Percentiles rank a stretch among this genome's conserved stretches.
Evolutionary conservation across 1,284 basidiomycete genomes (phyloP).

Genomic region (Hemileia vastatrix): DNA sequence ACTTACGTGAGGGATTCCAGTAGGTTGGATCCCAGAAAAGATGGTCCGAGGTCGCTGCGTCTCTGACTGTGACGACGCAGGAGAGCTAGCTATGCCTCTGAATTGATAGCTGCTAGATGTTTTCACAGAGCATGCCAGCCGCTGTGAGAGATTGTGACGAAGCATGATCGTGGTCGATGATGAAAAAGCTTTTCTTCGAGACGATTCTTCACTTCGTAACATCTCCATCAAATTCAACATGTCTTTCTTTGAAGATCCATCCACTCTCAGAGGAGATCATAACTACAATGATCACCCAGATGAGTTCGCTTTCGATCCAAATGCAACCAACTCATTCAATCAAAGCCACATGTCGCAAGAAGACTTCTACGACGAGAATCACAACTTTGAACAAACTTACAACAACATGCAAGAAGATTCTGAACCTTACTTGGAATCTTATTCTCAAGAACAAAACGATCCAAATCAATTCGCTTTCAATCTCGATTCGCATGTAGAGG

Average conservation of each 20-base stretch:
- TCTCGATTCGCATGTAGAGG: neutral
- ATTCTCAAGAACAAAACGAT: neutral
- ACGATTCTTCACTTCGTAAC: too few relatives aligned
- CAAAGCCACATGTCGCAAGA: neutral
- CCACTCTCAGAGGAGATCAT: neutral
- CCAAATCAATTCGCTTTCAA: neutral
- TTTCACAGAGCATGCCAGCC: too few relatives aligned
- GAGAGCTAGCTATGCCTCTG: too few relatives aligned
- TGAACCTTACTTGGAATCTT: too few relatives aligned
- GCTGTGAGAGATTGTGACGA: too few relatives aligned
- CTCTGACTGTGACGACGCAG: too few relatives aligned
- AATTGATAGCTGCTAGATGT: too few relatives aligned
- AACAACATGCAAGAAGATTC: too few relatives aligned
- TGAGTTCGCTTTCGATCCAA: neutral
- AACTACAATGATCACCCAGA: neutral
- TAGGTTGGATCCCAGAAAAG: constrained; percentile 53
- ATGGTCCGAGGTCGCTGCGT: constrained; percentile 32
- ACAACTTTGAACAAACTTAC: too few relatives aligned
- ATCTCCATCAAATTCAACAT: too few relatives aligned
- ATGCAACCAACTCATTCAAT: neutral
- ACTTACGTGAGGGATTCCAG: constrained; percentile 45
- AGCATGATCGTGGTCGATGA: too few relatives aligned
- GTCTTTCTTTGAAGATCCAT: neutral
- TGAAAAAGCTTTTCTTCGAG: too few relatives aligned
- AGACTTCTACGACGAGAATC: neutral